Conservation (phyloP, 2,329 filamentous ascomycete species). For the Stachybotrys chlorohalonatus region DNA sequence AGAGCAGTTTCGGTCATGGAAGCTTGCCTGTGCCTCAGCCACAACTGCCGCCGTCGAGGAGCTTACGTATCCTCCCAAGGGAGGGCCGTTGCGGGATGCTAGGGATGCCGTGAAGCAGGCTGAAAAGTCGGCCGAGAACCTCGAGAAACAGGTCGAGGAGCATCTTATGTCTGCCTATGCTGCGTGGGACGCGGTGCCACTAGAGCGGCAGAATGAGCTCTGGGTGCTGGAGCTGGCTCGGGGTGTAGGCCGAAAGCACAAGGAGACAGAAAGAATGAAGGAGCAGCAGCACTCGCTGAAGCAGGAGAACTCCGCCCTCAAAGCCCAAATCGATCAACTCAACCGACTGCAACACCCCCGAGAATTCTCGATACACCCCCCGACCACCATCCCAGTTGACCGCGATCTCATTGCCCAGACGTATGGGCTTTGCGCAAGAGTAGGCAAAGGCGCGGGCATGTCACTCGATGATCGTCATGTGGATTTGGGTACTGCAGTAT, state of each 20-base stretch:
- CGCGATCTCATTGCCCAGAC: conserved; percentile 36
- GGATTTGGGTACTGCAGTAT: conserved; percentile 42
- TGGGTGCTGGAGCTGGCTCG: conserved; percentile 55
- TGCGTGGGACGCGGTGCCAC: conserved; percentile 62
- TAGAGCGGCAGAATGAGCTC: conserved; percentile 46
- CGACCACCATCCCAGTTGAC: conserved; percentile 43
- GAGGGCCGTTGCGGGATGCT: conserved; percentile 29
- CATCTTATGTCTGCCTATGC: conserved; percentile 71
- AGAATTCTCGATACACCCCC: conserved; percentile 46
- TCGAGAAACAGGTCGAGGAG: conserved; percentile 61
- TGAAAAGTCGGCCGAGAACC: conserved; percentile 42
- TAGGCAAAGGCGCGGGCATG: conserved; percentile 34
- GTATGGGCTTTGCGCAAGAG: conserved; percentile 27
- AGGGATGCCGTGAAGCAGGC: conserved; percentile 38
- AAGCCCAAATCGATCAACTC: conserved; percentile 49
- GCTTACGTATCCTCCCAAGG: conserved; percentile 35
- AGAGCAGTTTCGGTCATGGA: conserved; percentile 60
- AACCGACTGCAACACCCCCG: conserved; percentile 50
- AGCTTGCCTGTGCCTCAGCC: conserved; percentile 38
- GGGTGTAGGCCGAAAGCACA: conserved; percentile 47
- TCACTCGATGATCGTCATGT: conserved; percentile 40
- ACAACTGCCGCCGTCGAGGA: conserved; percentile 43
- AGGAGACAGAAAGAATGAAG: conserved; percentile 42
- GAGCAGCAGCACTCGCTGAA: conserved; percentile 39
- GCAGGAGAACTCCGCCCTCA: conserved; percentile 50